These are phyloP conservation scores for Cryptococcus sp. DNA, from an alignment of 1,284 basidiomycete genomes.

Conservation along the genomic window DNA sequence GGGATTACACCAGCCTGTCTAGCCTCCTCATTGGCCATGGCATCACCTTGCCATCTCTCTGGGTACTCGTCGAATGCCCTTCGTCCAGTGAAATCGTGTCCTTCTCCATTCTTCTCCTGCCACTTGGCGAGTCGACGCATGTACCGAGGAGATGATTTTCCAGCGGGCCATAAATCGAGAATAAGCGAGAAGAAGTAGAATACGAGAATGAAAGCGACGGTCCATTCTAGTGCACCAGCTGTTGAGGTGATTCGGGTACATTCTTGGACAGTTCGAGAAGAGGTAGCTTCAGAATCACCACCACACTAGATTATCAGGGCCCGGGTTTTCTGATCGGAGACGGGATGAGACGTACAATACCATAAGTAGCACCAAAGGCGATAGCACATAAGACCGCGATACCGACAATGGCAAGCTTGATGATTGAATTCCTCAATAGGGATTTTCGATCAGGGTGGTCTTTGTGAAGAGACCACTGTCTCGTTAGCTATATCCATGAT, in stretches of 20 bases:
- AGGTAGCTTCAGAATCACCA: constrained; percentile 19
- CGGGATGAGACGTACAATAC: constrained; percentile 20
- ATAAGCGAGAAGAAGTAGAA: constrained; percentile 46
- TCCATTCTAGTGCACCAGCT: constrained; percentile 50
- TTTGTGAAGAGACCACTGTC: constrained; percentile 44
- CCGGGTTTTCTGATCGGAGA: too few species aligned
- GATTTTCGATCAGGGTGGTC: constrained; percentile 49
- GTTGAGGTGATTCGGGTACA: constrained; percentile 50
- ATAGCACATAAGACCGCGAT: constrained; percentile 50
- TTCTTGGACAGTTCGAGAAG: constrained; percentile 14
- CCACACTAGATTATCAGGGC: constrained; percentile 22
- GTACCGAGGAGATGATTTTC: constrained; percentile 48
- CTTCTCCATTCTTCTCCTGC: constrained; percentile 41
- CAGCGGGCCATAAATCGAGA: constrained; percentile 40
- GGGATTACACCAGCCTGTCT: neutral
- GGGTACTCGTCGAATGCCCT: constrained; percentile 29
- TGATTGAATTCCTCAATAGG: constrained; percentile 48
- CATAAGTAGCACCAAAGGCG: constrained; percentile 50
- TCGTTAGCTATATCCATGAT: too few species aligned
- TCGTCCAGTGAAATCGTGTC: constrained; percentile 42
- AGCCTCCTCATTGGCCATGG: neutral
- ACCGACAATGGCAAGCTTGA: constrained; percentile 50
- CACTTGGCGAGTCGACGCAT: constrained; percentile 44
- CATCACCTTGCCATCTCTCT: constrained; percentile 25
- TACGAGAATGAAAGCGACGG: constrained; percentile 47